Evolutionary conservation across 2,329 filamentous ascomycete genomes (phyloP).

Genomic region (Fusarium sp.): DNA sequence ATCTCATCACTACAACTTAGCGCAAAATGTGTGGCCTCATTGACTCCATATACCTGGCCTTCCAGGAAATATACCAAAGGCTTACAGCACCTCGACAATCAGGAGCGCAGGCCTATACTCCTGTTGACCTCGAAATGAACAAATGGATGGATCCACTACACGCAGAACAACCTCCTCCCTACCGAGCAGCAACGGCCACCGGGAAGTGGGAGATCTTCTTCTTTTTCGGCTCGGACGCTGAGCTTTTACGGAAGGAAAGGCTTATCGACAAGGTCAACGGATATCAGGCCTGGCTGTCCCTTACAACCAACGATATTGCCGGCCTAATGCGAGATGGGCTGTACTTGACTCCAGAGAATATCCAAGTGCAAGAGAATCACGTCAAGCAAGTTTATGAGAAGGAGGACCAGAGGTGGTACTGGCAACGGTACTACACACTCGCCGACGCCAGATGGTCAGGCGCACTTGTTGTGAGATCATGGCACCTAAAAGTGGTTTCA

Average conservation of each 20-base stretch:
- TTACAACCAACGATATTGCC: neutral
- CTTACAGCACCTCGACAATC: too few relatives aligned
- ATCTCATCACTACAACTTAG: too few relatives aligned
- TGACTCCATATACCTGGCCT: too few relatives aligned
- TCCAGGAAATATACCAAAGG: too few relatives aligned
- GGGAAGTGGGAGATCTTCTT: neutral
- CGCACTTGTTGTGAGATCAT: neutral
- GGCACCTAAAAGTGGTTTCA: neutral
- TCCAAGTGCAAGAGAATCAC: neutral
- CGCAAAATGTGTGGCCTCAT: too few relatives aligned
- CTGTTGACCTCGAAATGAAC: too few relatives aligned
- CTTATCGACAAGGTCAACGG: neutral
- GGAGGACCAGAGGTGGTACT: neutral
- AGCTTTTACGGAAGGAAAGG: neutral
- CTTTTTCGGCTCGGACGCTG: neutral
- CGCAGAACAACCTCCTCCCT: neutral
- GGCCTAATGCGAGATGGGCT: conserved; percentile 4
- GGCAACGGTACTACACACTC: neutral
- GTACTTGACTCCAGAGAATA: neutral
- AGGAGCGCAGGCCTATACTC: too few relatives aligned
- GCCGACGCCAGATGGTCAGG: conserved; percentile 6
- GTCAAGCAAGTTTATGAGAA: neutral
- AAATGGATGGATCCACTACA: too few relatives aligned
- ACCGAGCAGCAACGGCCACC: neutral
- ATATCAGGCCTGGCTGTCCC: conserved; percentile 11